Percentiles rank a stretch among this genome's conserved stretches.
Conservation (phyloP, 805 yeast species). For the Starmera amethionina region DNA sequence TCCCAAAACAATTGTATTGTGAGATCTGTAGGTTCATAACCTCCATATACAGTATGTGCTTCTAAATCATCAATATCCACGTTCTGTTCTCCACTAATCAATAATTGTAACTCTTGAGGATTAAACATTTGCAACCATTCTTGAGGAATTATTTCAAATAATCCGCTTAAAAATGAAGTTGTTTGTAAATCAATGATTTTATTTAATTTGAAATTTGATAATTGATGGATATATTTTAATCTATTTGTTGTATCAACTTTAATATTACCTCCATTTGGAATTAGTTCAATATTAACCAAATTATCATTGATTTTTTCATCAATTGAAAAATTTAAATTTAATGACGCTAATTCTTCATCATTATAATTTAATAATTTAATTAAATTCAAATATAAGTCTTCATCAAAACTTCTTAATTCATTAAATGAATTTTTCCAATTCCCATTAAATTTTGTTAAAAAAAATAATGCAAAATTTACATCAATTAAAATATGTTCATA, state of each 20-base stretch:
- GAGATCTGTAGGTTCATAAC: constrained; percentile 41
- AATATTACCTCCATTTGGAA: constrained; percentile 46
- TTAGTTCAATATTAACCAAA: constrained; percentile 41
- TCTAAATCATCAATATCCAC: constrained; percentile 66
- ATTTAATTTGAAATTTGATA: constrained; percentile 75
- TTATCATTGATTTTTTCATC: constrained; percentile 34
- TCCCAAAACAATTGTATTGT: constrained; percentile 69
- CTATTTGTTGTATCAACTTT: constrained; percentile 54
- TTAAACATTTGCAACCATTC: constrained; percentile 82
- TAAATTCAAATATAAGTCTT: constrained; percentile 53
- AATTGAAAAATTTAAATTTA: constrained; percentile 58
- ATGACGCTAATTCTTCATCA: constrained; percentile 40
- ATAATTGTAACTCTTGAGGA: constrained; percentile 69
- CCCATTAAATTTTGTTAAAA: constrained; percentile 43
- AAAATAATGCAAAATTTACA: constrained; percentile 78
- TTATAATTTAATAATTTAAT: constrained; percentile 49
- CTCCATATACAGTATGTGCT: constrained; percentile 54
- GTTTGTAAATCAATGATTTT: constrained; percentile 49
- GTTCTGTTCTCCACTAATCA: constrained; percentile 65
- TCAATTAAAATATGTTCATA: constrained; percentile 78
- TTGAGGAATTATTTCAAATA: constrained; percentile 56
- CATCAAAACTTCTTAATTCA: constrained; percentile 66
- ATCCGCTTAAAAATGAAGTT: constrained; percentile 56
- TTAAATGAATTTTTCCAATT: constrained; percentile 57
- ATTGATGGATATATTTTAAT: constrained; percentile 62